Evolutionary conservation across 2,329 filamentous ascomycete species (phyloP), one percentile per base, ranked within the genome.

Genomic region (Acrodontium crateriforme): DNA sequence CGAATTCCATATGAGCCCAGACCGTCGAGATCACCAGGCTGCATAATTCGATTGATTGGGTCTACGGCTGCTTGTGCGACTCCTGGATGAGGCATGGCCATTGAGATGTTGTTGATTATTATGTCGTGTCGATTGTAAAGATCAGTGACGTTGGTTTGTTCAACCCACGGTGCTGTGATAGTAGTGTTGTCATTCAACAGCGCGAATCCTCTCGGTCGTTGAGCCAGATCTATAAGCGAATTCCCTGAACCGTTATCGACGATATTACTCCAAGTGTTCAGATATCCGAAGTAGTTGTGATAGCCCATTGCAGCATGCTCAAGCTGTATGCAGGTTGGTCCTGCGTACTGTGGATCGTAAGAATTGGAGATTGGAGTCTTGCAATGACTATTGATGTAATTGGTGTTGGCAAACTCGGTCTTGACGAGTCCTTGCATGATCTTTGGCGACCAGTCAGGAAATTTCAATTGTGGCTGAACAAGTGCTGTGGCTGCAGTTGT

Each of bases 401-500:
- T 19, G 0, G 65, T 45, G 37, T 84, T 82, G 2, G 68, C 74
- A 41, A 79, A 85, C 1, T 63, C 64, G 1, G 73, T 55, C 13
- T 58, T 57, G 1, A 83, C 71, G 3, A 63, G 52, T 0, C 74
- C 76, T 9, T 56, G 50, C 17, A 85, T 45, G 0, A 59, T 41
- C 30, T 44, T 59, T 1, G 49, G 33, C 22, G 74, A 52, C 56
- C 65, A 67, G 1, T 49, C 46, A 1, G 72, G 69, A 35, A 66
- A 67, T 29, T 66, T 72, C 5, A 87, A 60, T 42, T 79, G 77
- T 0, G 81, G 81, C 3, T 78, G 66, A 0, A 87, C 77, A 51
- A 87, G 59, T 6, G 78, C 74, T 37, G 82, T 76, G 0, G 77
- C 77, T 0, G 80, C 80, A 2, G 78, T 78, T 0, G 77, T 82